Base-by-base conservation (phyloP, 805 yeast genomes). In the Ogataea trehaloabstinens region DNA sequence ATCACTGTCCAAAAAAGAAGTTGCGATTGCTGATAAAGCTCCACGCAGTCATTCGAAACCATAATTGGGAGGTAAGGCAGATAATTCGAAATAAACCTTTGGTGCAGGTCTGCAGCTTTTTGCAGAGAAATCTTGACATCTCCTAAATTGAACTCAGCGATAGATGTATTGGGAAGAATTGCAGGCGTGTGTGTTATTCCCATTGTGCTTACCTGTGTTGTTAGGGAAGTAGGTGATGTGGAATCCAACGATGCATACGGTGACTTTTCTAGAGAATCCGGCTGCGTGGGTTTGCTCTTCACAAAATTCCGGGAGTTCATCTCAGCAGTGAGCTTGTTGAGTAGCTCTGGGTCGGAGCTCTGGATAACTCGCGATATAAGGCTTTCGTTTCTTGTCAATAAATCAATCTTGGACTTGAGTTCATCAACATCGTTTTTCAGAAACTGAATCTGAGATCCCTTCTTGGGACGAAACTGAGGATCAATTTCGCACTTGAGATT, bases 1-100 rank as follows among this genome's bases (percentile, higher is more conserved):
- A 87, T 84, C 2, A 89, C 91, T 0, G 95, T 76, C 97, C 97
- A 90, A 56, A 90, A 90, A 36, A 90, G 67, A 17, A 89, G 67
- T 54, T 85, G 91, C 0, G 95, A 85, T 53, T 86, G 93, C 13
- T 83, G 74, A 59, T 86, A 87, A 16, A 90, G 71, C 55, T 85
- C 93, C 0, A 80, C 72, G 3, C 95, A 90, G 32, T 77, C 72
- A 31, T 72, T 67, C 0, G 95, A 79, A 20, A 80, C 73, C 56
- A 90, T 67, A 10, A 90, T 85, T 2, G 96, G 96, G 51, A 89
- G 68, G 50, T 73, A 83, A 0, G 95, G 95, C 18, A 85, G 65
- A 53, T 81, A 82, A 40, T 80, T 74, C 5, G 63, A 61, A 45
- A 85, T 72, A 55, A 90, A 90, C 19, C 79, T 66, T 31, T 71